Base-by-base conservation (phyloP, 345 rosid species). In the Hibiscus tridactylites region DNA sequence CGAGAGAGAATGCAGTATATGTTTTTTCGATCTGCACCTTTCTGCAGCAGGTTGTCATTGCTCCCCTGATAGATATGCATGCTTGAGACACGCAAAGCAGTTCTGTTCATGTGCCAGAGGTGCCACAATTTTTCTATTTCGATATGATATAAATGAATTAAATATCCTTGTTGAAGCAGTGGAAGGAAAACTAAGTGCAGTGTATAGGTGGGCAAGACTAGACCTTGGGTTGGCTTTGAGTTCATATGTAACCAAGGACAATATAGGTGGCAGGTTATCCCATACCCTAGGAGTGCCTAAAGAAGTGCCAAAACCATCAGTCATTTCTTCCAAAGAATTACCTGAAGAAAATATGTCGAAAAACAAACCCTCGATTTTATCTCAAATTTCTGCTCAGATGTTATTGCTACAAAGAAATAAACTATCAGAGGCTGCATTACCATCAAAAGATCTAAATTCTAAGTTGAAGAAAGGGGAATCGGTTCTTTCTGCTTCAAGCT, bases 21-120 rank as follows among this genome's bases (percentile, higher is more conserved):
- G 99, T 80, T 85, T 86, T 79, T 96, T 92, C 66, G 97, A 96
- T 84, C 79, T 96, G 87, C 99, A 92, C 82, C 85, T 92, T 24
- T 96, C 99, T 67, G 99, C 99, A n/a, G 97, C 84, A 16, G 98
- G 98, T 71, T 96, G 99, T 77, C 87, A 49, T 47, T 96, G 98
- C 79, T 96, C 95, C 62, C 90, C 97, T 7, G 97, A 96, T 79
- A 92, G 77, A 84, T 92, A 87, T 77, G 85, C 90, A 58, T 96
- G 99, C 82, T 84, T 96, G 83, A 86, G 81, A 81, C 99, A 92
- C 78, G 91, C 89, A 78, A 88, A 85, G 81, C 91, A 91, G 73
- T 78, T 96, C 78, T 96, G 99, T 73, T 75, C 88, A 11, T 96
- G 99, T 81, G 75, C 86, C 72, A 75, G 83, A 86, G 79, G 80